Percentiles rank a stretch among this genome's conserved stretches.
phyloP scores from a whole-genome alignment of 2,329 filamentous ascomycete species.

The Cladobotryum protrusum region DNA sequence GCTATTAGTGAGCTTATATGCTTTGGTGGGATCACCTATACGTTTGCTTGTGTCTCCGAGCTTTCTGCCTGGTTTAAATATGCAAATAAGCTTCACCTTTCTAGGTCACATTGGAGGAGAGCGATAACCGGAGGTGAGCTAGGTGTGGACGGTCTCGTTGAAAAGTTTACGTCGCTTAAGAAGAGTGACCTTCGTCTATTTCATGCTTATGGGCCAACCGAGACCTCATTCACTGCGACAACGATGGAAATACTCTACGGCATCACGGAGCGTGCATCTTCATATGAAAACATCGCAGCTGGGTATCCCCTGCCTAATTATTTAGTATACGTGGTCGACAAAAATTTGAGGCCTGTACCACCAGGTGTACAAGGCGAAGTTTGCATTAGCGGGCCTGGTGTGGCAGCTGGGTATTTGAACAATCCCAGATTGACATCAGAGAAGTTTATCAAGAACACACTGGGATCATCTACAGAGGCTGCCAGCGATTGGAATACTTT shows the following conservation, averaged over 20 bases:
- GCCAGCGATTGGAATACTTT: not conserved
- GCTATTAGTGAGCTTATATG: slow-evolving; percentile 30
- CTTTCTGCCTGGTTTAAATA: slow-evolving; percentile 26
- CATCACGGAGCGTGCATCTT: too few species aligned
- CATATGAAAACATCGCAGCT: too few species aligned
- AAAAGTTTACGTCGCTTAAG: slow-evolving; percentile 5
- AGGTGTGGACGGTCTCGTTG: slow-evolving; percentile 9
- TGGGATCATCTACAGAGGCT: not conserved
- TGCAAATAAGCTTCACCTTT: slow-evolving; percentile 8
- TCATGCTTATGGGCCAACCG: slow-evolving; percentile 26
- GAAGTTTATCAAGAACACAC: not conserved
- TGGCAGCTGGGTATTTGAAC: not conserved
- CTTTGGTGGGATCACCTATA: slow-evolving; percentile 30
- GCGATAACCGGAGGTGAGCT: slow-evolving; percentile 25
- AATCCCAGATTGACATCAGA: not conserved
- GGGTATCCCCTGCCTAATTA: not conserved
- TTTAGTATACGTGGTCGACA: not conserved
- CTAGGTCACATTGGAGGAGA: slow-evolving; percentile 14
- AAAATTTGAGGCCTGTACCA: not conserved
- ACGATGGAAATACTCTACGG: too few species aligned
- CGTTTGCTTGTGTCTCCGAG: slow-evolving; percentile 36
- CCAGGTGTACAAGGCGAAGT: not conserved
- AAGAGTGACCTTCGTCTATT: slow-evolving; percentile 9
- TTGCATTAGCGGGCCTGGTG: not conserved
- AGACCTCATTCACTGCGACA: slow-evolving; percentile 10